phyloP scores from a whole-genome alignment of 306 rosid species.

The Cucurbita maxima region DNA sequence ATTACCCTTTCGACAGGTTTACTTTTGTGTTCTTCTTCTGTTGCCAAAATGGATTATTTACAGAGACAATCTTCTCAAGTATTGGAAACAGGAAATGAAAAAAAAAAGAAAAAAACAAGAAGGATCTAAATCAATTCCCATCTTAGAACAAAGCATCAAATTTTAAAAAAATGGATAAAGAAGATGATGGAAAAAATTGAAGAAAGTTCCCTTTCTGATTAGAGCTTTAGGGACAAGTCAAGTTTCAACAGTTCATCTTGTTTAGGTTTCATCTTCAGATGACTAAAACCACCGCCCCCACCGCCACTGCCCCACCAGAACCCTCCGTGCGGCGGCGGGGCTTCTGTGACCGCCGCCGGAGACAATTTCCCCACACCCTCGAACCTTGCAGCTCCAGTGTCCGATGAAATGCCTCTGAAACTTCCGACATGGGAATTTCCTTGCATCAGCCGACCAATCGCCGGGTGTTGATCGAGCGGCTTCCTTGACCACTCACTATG shows the following conservation, averaged over 20 bases:
- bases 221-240: conserved; percentile 92
- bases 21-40: neutral
- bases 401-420: conserved; percentile 18
- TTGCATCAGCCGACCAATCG: conserved; percentile 18
- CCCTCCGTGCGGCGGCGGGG: conserved; percentile 28
- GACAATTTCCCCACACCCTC: conserved; percentile 21
- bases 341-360: conserved; percentile 21
- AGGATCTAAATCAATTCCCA: conserved; percentile 5
- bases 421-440: conserved; percentile 17
- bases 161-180: conserved; percentile 5
- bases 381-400: conserved; percentile 29
- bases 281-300: conserved; percentile 2
- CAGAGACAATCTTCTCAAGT: conserved; percentile 7
- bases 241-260: conserved; percentile 67
- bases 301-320: conserved; percentile 23
- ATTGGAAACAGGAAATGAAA: neutral
- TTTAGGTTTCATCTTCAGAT: conserved; percentile 31
- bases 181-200: neutral
- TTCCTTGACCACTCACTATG: conserved; percentile 32
- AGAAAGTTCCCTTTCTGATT: conserved; percentile 12
- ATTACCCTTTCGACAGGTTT: neutral
- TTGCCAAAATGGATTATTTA: conserved; percentile 6
- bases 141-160: neutral
- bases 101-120: neutral
- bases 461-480: conserved; percentile 31